Conservation (phyloP, 768 basidiomycete genomes). For the Suillus americanus region DNA sequence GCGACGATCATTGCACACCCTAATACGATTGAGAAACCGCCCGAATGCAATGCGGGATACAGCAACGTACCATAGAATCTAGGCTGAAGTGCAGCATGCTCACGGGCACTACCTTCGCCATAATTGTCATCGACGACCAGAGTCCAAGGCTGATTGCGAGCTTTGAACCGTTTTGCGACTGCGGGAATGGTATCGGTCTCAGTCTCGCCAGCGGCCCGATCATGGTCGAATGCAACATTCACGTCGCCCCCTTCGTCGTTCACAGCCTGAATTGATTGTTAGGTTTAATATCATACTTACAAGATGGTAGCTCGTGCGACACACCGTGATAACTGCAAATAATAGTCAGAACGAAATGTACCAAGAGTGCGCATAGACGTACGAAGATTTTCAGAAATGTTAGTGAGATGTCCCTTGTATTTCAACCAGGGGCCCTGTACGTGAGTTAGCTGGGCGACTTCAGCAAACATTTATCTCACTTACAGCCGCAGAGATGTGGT, state of each 20-base stretch:
- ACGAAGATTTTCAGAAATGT: slow-evolving; percentile 96
- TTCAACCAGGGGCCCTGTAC: slow-evolving; percentile 93
- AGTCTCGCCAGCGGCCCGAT: slow-evolving; percentile 42
- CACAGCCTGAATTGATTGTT: slow-evolving; percentile 54
- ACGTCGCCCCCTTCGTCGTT: slow-evolving; percentile 95
- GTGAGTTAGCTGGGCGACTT: background rate
- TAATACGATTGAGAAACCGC: slow-evolving; percentile 22
- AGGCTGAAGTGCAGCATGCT: slow-evolving; percentile 97
- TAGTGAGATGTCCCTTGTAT: slow-evolving; percentile 95
- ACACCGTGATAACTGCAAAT: slow-evolving; percentile 76
- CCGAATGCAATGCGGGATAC: background rate
- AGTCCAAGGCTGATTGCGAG: slow-evolving; percentile 85
- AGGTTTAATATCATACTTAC: background rate
- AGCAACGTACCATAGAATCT: slow-evolving; percentile 74
- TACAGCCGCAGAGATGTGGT: slow-evolving; percentile 96
- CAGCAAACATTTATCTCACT: slow-evolving; percentile 20
- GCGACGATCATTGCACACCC: slow-evolving; percentile 88
- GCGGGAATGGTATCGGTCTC: slow-evolving; percentile 82
- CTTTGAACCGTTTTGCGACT: slow-evolving; percentile 87
- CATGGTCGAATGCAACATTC: slow-evolving; percentile 86
- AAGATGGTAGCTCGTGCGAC: slow-evolving; percentile 14
- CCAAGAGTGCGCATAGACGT: slow-evolving; percentile 31
- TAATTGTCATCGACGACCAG: slow-evolving; percentile 96
- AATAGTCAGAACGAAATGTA: background rate
- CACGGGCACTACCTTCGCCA: slow-evolving; percentile 96